Conservation (phyloP, 345 rosid species). For the Turnera subulata region DNA sequence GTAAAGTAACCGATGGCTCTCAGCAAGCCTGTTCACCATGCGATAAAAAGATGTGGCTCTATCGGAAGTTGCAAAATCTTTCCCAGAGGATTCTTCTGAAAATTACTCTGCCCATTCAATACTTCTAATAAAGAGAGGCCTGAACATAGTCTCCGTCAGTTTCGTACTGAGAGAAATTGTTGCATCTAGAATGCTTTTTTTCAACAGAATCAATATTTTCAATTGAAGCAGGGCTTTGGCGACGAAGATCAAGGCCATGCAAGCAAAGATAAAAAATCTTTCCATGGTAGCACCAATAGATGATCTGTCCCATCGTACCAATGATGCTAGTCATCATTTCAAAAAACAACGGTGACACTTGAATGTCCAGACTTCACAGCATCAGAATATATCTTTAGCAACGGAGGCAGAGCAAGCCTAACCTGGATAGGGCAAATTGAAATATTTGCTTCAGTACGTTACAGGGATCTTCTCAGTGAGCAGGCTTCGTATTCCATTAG, state of each 20-base stretch:
- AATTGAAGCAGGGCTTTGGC: slow-evolving; percentile 52
- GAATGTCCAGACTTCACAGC: slow-evolving; percentile 73
- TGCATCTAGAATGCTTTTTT: slow-evolving; percentile 56
- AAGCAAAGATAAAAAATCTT: slow-evolving; percentile 79
- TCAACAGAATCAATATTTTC: slow-evolving; percentile 60
- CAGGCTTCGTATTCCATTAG: slow-evolving; percentile 59
- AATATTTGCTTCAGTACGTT: slow-evolving; percentile 10
- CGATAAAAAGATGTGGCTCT: slow-evolving; percentile 76
- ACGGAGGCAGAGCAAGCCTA: slow-evolving; percentile 77
- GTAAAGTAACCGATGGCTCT: slow-evolving; percentile 67
- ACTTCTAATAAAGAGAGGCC: slow-evolving; percentile 73
- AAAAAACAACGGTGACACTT: slow-evolving; percentile 66
- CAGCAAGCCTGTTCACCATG: slow-evolving; percentile 69
- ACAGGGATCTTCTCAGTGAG: slow-evolving; percentile 77
- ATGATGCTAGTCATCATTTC: slow-evolving; percentile 66
- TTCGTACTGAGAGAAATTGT: slow-evolving; percentile 72
- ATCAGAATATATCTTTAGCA: slow-evolving; percentile 54
- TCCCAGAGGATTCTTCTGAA: slow-evolving; percentile 39
- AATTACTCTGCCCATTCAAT: slow-evolving; percentile 84
- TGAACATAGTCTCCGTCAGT: slow-evolving; percentile 90
- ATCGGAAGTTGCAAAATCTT: slow-evolving; percentile 38
- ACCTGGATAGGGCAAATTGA: slow-evolving; percentile 42
- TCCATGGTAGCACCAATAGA: slow-evolving; percentile 53
- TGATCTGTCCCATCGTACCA: slow-evolving; percentile 72
- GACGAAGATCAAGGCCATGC: slow-evolving; percentile 83